Base-by-base conservation (phyloP, 352 stramenopile genomes). In the Phytopythium helicoides region DNA sequence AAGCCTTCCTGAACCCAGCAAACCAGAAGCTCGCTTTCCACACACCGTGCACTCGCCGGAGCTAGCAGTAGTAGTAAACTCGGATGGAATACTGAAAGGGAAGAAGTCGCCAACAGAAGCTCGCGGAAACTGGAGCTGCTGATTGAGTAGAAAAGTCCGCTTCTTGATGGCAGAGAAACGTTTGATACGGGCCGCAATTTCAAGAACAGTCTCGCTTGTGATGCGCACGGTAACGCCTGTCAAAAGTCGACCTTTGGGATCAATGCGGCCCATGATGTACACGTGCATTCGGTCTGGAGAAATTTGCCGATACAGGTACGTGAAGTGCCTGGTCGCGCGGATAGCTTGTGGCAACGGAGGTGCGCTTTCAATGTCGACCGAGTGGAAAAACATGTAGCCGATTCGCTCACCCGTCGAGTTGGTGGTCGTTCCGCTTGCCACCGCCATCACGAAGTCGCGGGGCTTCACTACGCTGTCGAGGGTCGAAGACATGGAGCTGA, bases 381-480 rank as follows among this genome's bases (percentile, higher is more conserved):
- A 58, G 44, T 58, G 40, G 28, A 46, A 14, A 14, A 58, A 21
- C 14, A 35, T 40, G 42, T 46, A 58, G 28, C 52, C 40, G 38
- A 58, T 28, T 28, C 41, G 28, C 21, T 58, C 52, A n/a, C 41
- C 52, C 3, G 6, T 12, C 16, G 52, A 37, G 9, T 18, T 50
- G 16, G 42, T 44, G 9, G 60, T 62, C 31, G 63, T 49, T 1
- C 70, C 73, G 0, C 64, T 80, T 22, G 67, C 62, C 49, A 84
- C 65, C 37, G 81, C 60, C 53, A 71, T 78, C 9, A 84, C 68
- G 37, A 79, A 70, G 64, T 87, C 76, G 21, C 73, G 71, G 8
- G 44, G 44, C 10, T 26, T 50, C 22, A 38, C 21, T 3, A 35
- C 42, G 5, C 11, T 16, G 42, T 49, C 34, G 4, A 49, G 0